Percentiles rank a stretch among this genome's conserved stretches.
phyloP scores from a whole-genome alignment of 2,329 filamentous ascomycete species.

The Pyricularia pennisetigena region DNA sequence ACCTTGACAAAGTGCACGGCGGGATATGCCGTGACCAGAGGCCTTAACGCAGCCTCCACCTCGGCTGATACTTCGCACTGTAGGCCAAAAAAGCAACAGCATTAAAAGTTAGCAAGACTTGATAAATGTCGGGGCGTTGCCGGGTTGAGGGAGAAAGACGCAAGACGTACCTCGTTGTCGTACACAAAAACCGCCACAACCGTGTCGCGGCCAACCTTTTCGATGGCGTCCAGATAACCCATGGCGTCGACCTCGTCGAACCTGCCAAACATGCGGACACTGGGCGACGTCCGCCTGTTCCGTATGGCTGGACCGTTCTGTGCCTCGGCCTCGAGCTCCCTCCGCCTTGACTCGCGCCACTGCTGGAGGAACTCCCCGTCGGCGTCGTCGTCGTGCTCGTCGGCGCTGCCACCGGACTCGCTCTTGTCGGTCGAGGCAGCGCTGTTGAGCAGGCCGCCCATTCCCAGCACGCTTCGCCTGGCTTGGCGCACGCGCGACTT shows the following conservation, averaged over 20 bases:
- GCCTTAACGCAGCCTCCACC: slow-evolving; percentile 68
- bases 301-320: slow-evolving; percentile 34
- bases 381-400: slow-evolving; percentile 29
- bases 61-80: slow-evolving; percentile 71
- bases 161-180: slow-evolving; percentile 64
- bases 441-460: slow-evolving; percentile 15
- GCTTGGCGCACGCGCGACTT: slow-evolving; percentile 40
- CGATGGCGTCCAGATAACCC: slow-evolving; percentile 92
- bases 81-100: slow-evolving; percentile 13
- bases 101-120: slow-evolving; percentile 1
- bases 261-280: slow-evolving; percentile 65
- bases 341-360: slow-evolving; percentile 74
- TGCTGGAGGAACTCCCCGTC: slow-evolving; percentile 68
- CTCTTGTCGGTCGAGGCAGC: slow-evolving; percentile 19
- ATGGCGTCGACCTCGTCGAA: slow-evolving; percentile 79
- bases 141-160: neutral
- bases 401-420: slow-evolving; percentile 22
- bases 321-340: slow-evolving; percentile 61
- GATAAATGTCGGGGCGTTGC: slow-evolving; percentile 10
- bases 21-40: slow-evolving; percentile 61
- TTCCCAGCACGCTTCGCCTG: slow-evolving; percentile 44
- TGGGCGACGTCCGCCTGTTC: slow-evolving; percentile 65
- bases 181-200: slow-evolving; percentile 91
- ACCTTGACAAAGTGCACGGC: slow-evolving; percentile 82
- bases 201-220: slow-evolving; percentile 73